Evolutionary conservation across 768 basidiomycete species (phyloP), one percentile per base, ranked within the genome.

Genomic region (Hericium coralloides): DNA sequence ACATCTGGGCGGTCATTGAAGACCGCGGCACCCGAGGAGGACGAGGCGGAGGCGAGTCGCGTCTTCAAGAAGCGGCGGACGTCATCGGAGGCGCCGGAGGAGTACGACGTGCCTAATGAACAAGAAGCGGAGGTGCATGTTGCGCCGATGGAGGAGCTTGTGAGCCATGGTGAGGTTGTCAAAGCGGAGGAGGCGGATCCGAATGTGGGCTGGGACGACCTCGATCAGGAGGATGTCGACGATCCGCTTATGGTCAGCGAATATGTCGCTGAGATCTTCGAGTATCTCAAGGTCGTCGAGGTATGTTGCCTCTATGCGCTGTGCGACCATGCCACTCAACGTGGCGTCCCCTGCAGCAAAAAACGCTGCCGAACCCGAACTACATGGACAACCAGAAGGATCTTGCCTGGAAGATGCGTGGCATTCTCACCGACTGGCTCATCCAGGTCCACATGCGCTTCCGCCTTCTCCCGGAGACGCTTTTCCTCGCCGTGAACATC

Each of bases 241-340:
- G 95, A 99, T 66, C 97, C 95, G 14, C 77, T 92, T 59, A 98
- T 98, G 95, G 95, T 97, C 62, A 88, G 87, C 73, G 92, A 98
- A 71, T 99, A 99, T 66, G 95, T 97, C 52, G 76, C 76, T 23
- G 97, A 98, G 58, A 94, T 98, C 59, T 95, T 94, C 74, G 75
- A 87, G 56, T 98, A 99, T 73, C 79, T 98, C 73, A 89, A 86
- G 68, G 73, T 81, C 59, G 76, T 85, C 58, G 93, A 98, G 82
- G 94, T 94, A 66, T 49, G 76, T 51, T 59, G 10, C 26, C 36
- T 60, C 55, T 43, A 20, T 52, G 26, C 12, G 26, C 9, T 51
- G 14, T 17, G 17, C 38, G 15, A 26, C 69, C 36, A 64, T 59
- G 63, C 38, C 59, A 25, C 18, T 58, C 37, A 41, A 49, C 47